phyloP scores from a whole-genome alignment of 83 land plant species.

The Picea mariana region DNA sequence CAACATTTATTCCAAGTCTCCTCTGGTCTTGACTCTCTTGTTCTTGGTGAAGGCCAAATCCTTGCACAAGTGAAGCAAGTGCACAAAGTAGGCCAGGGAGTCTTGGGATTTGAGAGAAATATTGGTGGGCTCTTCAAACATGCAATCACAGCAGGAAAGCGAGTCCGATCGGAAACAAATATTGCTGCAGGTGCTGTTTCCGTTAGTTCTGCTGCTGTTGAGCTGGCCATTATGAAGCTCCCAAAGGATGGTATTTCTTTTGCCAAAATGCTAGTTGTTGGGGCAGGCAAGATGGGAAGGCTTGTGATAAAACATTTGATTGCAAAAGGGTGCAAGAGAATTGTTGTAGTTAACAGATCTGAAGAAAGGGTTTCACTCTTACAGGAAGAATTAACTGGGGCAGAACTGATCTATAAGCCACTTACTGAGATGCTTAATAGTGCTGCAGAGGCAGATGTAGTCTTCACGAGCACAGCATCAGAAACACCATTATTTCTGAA shows the following conservation, averaged over 20 bases:
- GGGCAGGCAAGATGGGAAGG: constrained; percentile 99
- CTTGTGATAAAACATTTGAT: constrained; percentile 94
- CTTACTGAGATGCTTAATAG: constrained; percentile 75
- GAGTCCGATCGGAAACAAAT: constrained; percentile 87
- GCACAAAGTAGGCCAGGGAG: constrained; percentile 83
- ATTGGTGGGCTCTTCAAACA: constrained; percentile 89
- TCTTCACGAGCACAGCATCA: constrained; percentile 96
- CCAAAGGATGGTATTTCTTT: constrained; percentile 46
- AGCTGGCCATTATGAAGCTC: constrained; percentile 91
- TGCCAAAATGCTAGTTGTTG: constrained; percentile 86
- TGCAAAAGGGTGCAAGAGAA: constrained; percentile 86
- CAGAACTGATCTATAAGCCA: constrained; percentile 78
- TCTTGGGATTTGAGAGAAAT: constrained; percentile 86
- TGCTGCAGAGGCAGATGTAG: constrained; percentile 89
- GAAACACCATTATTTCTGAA: constrained; percentile 80
- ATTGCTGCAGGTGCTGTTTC: constrained; percentile 97
- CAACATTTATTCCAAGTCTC: constrained; percentile 94
- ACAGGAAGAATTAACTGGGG: constrained; percentile 63
- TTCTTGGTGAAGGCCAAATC: constrained; percentile 98
- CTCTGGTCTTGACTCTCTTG: constrained; percentile 96
- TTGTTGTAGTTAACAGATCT: constrained; percentile 83
- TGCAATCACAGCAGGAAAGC: constrained; percentile 94
- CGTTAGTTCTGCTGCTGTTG: constrained; percentile 98
- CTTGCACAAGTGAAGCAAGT: constrained; percentile 99
- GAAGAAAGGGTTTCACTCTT: constrained; percentile 84